Evolutionary conservation across 192 early-diverging fungal genomes (phyloP).

Genomic region (Linderina pennispora): DNA sequence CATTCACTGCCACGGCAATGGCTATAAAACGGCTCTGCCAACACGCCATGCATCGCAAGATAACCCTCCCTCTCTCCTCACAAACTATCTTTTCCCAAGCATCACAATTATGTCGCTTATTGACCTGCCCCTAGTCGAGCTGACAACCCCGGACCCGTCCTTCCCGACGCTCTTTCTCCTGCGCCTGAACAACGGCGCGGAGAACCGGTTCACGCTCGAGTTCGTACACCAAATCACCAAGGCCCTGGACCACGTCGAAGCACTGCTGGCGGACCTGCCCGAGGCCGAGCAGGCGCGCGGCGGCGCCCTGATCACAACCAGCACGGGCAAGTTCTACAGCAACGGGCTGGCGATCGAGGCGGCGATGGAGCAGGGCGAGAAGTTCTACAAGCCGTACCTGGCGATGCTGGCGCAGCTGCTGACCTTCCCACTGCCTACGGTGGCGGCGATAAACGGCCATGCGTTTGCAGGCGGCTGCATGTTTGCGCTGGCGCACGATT

Average conservation of each 20-base stretch:
- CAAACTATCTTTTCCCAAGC: neutral
- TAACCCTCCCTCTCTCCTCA: neutral
- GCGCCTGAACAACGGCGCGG: constrained; percentile 52
- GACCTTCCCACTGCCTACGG: constrained; percentile 61
- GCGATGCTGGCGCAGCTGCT: constrained; percentile 56
- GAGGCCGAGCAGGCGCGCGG: constrained; percentile 33
- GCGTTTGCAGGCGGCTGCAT: constrained; percentile 78
- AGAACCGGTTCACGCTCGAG: constrained; percentile 62
- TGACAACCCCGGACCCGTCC: constrained; percentile 29
- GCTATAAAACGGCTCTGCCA: too few relatives aligned
- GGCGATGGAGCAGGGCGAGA: constrained; percentile 43
- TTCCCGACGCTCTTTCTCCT: constrained; percentile 54
- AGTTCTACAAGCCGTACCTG: constrained; percentile 46
- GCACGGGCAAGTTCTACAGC: constrained; percentile 64
- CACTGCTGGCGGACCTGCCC: constrained; percentile 25
- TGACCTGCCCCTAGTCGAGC: constrained; percentile 33
- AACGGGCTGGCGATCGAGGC: constrained; percentile 61
- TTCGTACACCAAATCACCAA: constrained; percentile 52
- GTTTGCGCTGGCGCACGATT: constrained; percentile 54
- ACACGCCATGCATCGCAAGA: neutral
- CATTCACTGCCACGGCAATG: too few relatives aligned
- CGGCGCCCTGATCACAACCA: constrained; percentile 56
- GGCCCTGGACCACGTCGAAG: constrained; percentile 55
- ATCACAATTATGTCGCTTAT: constrained; percentile 26
- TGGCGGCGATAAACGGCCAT: constrained; percentile 73